Base-by-base conservation (phyloP, 805 yeast genomes). In the Metahyphopichia silvanorum region DNA sequence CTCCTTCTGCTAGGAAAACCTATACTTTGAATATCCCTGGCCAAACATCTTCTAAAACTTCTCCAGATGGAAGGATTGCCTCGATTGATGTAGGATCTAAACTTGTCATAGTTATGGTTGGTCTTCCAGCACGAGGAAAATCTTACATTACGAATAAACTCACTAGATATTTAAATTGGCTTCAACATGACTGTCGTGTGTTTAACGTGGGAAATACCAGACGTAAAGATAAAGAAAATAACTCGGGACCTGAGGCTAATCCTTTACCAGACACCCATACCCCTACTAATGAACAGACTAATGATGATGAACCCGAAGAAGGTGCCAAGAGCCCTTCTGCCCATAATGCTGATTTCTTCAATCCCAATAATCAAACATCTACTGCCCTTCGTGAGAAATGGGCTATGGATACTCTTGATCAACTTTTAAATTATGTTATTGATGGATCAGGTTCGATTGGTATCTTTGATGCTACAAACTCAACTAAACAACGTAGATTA, bases 201-300 rank as follows among this genome's bases (percentile, higher is more conserved):
- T 91, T 93, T 66, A 91, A 91, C 51, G 98, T 93, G 19, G 98
- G 98, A 1, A 86, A 93, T 49, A 91, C 97, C 0, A 74, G 98
- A 48, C 71, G 98, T 49, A 76, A 78, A 42, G 88, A 84, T 41
- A 73, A 76, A 9, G 65, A 68, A 21, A 66, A 71, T 60, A 38
- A 66, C 36, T 69, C 74, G 7, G 93, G 93, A 0, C 93, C 93
- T 1, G 83, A 86, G 18, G 66, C 60, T 18, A 69, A 71, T 6
- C 94, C 94, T 2, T 48, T 66, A 29, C 71, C 73, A 2, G 72
- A 66, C 37, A 54, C 51, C 11, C 51, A 55, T 36, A 64, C 70
- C 2, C 71, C 71, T 0, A 51, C 42, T 21, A 55, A 53, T 31
- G 59, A 53, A 28, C 37, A 37, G 11, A 40, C 23, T 53, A 24